phyloP scores from a whole-genome alignment of 2,329 filamentous ascomycete genomes.

The Aspergillus terreus region DNA sequence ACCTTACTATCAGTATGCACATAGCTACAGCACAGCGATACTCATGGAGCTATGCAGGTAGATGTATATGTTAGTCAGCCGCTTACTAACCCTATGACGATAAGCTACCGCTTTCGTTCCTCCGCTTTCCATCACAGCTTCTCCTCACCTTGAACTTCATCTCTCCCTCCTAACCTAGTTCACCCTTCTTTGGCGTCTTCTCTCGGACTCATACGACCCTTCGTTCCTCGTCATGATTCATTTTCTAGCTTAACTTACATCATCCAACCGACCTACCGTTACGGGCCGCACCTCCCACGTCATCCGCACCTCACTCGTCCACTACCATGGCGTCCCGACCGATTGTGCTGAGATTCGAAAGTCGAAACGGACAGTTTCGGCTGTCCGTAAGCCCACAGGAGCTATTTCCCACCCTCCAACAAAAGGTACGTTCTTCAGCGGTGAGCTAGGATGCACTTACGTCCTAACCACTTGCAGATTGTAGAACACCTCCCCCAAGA shows the following conservation, averaged over 20 bases:
- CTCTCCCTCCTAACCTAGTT: not conserved
- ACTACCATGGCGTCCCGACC: constrained; percentile 37
- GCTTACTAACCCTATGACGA: not conserved
- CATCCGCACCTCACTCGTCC: not conserved
- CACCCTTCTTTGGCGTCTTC: not conserved
- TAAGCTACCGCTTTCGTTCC: constrained; percentile 4
- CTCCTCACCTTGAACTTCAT: not conserved
- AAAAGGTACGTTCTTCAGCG: constrained; percentile 32
- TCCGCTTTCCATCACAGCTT: constrained; percentile 1
- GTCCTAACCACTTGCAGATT: constrained; percentile 38
- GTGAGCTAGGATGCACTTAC: not conserved
- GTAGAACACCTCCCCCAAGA: constrained; percentile 58
- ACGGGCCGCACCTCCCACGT: not conserved
- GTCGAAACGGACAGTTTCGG: constrained; percentile 89
- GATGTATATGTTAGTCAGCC: not conserved
- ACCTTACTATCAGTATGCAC: not conserved
- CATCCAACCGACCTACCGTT: not conserved
- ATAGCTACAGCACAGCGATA: too few relatives aligned
- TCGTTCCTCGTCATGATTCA: not conserved
- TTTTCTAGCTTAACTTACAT: not conserved
- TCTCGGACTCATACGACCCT: not conserved
- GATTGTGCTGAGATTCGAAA: constrained; percentile 84
- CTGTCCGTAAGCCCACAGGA: constrained; percentile 71
- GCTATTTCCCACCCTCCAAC: constrained; percentile 61
- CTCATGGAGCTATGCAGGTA: not conserved